Conservation (phyloP, 2,329 filamentous ascomycete species). For the Beauveria bassiana region DNA sequence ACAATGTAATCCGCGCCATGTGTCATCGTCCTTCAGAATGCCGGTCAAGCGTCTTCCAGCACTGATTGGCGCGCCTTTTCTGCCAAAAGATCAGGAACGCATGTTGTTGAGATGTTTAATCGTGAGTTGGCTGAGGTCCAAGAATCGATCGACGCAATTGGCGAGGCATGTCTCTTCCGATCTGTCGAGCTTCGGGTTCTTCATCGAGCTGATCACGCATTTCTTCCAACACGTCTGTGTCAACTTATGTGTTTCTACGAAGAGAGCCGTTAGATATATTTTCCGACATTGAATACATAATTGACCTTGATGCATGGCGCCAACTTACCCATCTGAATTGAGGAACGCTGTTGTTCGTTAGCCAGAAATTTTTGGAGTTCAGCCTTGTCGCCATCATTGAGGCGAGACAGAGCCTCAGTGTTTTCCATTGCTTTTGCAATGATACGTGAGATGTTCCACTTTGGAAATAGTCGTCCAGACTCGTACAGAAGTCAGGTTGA, state of each 20-base stretch:
- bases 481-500: background rate
- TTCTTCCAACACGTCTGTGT: constrained; percentile 88
- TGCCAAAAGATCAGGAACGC: constrained; percentile 24
- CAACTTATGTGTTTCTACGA: constrained; percentile 44
- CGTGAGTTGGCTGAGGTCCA: constrained; percentile 82
- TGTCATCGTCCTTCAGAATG: background rate
- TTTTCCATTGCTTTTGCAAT: constrained; percentile 25
- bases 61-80: background rate
- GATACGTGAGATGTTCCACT: background rate
- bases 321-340: constrained; percentile 51
- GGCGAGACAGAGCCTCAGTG: constrained; percentile 57
- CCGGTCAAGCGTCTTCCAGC: background rate
- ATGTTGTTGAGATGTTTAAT: constrained; percentile 71
- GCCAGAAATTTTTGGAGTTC: constrained; percentile 81
- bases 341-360: constrained; percentile 80
- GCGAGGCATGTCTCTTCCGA: constrained; percentile 75
- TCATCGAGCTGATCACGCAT: constrained; percentile 72
- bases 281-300: background rate
- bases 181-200: constrained; percentile 63
- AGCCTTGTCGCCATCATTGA: constrained; percentile 74
- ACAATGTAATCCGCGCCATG: background rate
- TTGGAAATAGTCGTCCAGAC: background rate
- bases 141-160: constrained; percentile 90
- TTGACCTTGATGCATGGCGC: constrained; percentile 17
- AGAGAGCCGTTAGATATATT: constrained; percentile 11